These are phyloP conservation scores for Flaveria brownii DNA, from an alignment of 129 eudicot genomes.

Conservation along the genomic window DNA sequence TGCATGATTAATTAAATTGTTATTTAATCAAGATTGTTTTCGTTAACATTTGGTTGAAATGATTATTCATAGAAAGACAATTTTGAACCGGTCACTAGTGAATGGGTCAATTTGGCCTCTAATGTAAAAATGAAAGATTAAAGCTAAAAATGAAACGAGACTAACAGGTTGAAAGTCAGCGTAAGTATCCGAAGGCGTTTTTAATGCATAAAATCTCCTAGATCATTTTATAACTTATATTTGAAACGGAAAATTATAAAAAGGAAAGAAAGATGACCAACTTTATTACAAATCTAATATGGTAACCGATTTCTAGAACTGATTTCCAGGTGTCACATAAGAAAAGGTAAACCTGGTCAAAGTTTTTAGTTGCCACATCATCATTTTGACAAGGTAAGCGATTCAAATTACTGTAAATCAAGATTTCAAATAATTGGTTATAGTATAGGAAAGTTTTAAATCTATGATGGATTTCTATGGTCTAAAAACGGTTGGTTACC, in stretches of 20 bases:
- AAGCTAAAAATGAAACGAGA: neutral
- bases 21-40: conserved; percentile 10
- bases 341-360: neutral
- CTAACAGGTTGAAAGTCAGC: neutral
- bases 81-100: too few species aligned
- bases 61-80: neutral
- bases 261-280: neutral
- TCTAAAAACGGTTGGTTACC: neutral
- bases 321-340: neutral
- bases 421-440: neutral
- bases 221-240: neutral
- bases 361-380: neutral
- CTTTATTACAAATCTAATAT: neutral
- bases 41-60: neutral
- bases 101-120: neutral
- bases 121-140: neutral
- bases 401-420: neutral
- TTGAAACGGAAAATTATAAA: neutral
- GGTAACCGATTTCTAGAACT: neutral
- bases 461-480: neutral
- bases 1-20: conserved; percentile 32
- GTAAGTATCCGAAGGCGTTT: neutral
- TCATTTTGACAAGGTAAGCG: neutral
- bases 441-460: neutral
- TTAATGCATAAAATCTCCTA: conserved; percentile 4